Evolutionary conservation across 2,329 filamentous ascomycete species (phyloP).

Genomic region (Apiospora sp.): DNA sequence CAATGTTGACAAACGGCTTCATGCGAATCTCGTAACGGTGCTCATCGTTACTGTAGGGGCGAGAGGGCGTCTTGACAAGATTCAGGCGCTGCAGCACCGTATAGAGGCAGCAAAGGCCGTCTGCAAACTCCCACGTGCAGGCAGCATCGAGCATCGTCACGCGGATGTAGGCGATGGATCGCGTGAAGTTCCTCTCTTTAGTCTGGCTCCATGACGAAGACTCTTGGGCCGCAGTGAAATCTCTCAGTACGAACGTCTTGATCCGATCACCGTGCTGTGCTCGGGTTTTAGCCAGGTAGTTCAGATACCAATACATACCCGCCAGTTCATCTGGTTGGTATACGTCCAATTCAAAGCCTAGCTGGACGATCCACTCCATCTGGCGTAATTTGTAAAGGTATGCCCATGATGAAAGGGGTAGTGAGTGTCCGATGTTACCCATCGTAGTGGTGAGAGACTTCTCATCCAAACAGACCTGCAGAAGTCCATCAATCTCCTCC

Average conservation of each 20-base stretch:
- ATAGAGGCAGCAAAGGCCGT: slow-evolving; percentile 69
- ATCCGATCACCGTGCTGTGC: slow-evolving; percentile 77
- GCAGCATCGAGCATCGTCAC: slow-evolving; percentile 70
- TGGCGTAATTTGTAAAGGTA: slow-evolving; percentile 90
- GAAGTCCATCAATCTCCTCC: slow-evolving; percentile 75
- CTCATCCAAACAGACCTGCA: slow-evolving; percentile 69
- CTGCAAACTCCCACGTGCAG: slow-evolving; percentile 65
- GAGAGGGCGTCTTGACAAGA: slow-evolving; percentile 57
- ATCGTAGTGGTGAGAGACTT: slow-evolving; percentile 57
- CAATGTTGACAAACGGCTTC: slow-evolving; percentile 79
- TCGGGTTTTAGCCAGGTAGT: slow-evolving; percentile 74
- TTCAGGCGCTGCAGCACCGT: slow-evolving; percentile 67
- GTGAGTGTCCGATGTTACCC: slow-evolving; percentile 61
- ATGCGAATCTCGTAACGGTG: slow-evolving; percentile 85
- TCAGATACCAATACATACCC: slow-evolving; percentile 91
- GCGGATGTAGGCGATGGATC: slow-evolving; percentile 63
- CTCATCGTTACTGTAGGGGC: slow-evolving; percentile 72
- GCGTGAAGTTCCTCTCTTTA: slow-evolving; percentile 53
- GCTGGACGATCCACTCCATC: slow-evolving; percentile 86
- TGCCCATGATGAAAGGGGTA: slow-evolving; percentile 85
- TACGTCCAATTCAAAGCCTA: slow-evolving; percentile 92
- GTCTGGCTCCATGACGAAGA: slow-evolving; percentile 37
- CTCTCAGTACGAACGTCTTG: slow-evolving; percentile 65
- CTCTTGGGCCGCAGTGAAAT: slow-evolving; percentile 43
- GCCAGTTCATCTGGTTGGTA: slow-evolving; percentile 87